phyloP scores from a whole-genome alignment of 2,329 filamentous ascomycete genomes.

The Fusarium fujikuroi region DNA sequence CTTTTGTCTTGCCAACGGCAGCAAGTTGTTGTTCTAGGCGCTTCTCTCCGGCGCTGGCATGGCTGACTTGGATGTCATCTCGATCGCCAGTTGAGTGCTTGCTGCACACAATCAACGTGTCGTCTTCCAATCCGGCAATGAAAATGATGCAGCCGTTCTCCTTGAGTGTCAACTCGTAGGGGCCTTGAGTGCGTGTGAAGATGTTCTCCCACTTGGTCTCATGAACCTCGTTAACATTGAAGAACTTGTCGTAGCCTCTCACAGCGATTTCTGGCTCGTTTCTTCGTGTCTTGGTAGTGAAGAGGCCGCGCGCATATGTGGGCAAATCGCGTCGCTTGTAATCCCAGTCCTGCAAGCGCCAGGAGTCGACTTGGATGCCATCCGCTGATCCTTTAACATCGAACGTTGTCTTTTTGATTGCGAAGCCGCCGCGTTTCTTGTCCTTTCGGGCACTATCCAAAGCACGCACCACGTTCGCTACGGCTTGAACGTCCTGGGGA shows the following conservation, averaged over 20 bases:
- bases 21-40: conserved; percentile 85
- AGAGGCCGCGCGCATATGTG: conserved; percentile 92
- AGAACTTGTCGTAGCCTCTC: conserved; percentile 98
- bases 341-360: conserved; percentile 94
- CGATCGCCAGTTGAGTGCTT: conserved; percentile 94
- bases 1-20: conserved; percentile 79
- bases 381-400: conserved; percentile 70
- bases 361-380: conserved; percentile 81
- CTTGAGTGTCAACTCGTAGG: conserved; percentile 96
- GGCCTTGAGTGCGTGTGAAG: conserved; percentile 77
- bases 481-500: conserved; percentile 75
- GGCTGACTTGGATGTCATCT: conserved; percentile 77
- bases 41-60: conserved; percentile 83
- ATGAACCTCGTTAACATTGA: conserved; percentile 86
- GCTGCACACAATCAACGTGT: conserved; percentile 93
- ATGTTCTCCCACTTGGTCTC: conserved; percentile 88
- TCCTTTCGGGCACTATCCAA: conserved; percentile 69
- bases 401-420: conserved; percentile 84
- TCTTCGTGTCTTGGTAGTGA: conserved; percentile 78
- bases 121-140: conserved; percentile 89
- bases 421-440: conserved; percentile 70
- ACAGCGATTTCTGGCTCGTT: conserved; percentile 81
- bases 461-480: conserved; percentile 71
- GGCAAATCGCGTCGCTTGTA: conserved; percentile 90
- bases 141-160: conserved; percentile 99